Conservation (phyloP, 2,329 filamentous ascomycete genomes). For the Neofusicoccum sp. region DNA sequence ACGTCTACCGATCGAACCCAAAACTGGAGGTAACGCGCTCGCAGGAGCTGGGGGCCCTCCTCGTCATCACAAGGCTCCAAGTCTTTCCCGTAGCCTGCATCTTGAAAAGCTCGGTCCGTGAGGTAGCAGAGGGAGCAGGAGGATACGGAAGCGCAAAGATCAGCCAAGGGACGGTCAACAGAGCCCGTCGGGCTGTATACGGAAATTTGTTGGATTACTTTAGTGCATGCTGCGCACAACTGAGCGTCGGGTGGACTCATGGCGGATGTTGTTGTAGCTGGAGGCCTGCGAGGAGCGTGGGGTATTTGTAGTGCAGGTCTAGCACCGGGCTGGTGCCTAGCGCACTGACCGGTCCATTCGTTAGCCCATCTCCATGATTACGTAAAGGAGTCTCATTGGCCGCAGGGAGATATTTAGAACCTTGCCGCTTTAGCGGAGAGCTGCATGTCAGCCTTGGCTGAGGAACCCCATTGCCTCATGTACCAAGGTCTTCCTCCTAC, state of each 20-base stretch:
- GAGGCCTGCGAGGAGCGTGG: not conserved
- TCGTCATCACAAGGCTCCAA: not conserved
- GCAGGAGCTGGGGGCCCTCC: not conserved
- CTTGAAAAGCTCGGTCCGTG: not conserved
- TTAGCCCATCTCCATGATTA: too few relatives aligned
- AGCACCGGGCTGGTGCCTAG: not conserved
- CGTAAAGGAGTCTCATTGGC: too few relatives aligned
- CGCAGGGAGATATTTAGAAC: too few relatives aligned
- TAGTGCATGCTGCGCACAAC: not conserved
- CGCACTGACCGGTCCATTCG: not conserved
- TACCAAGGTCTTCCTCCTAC: too few relatives aligned
- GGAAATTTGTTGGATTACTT: not conserved
- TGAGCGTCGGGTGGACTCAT: not conserved
- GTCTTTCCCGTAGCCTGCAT: not conserved
- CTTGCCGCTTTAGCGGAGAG: too few relatives aligned
- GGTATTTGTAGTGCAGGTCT: not conserved
- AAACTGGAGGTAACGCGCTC: not conserved
- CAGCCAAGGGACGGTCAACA: not conserved
- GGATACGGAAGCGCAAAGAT: not conserved
- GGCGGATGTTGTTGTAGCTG: not conserved
- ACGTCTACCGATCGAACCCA: not conserved
- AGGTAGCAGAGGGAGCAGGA: constrained; percentile 3
- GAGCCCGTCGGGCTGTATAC: not conserved
- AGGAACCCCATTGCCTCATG: too few relatives aligned
- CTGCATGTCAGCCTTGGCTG: too few relatives aligned